Conservation (phyloP, 495 filamentous ascomycete genomes). For the Neurospora sp. region DNA sequence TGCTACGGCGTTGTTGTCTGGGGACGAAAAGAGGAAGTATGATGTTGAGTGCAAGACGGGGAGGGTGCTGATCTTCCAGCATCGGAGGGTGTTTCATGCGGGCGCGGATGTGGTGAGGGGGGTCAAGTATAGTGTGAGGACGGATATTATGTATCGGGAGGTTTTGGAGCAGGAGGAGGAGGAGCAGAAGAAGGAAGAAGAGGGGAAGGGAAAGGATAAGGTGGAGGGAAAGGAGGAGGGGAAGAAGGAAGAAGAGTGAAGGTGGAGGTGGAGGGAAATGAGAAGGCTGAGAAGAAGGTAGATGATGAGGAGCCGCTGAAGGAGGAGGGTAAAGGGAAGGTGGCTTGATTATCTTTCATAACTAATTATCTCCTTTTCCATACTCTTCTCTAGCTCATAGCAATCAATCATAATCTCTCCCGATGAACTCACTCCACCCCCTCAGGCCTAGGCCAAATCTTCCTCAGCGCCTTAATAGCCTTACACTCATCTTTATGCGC, state of each 20-base stretch:
- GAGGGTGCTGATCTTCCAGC: constrained; percentile 69
- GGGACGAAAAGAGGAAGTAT: constrained; percentile 33
- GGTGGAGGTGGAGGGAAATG: not conserved
- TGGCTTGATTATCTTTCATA: not conserved
- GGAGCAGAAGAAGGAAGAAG: not conserved
- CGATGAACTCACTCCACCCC: not conserved
- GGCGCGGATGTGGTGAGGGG: constrained; percentile 67
- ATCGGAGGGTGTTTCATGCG: constrained; percentile 53
- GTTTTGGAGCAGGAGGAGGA: not conserved
- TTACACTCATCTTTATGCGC: constrained; percentile 36
- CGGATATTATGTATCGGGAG: constrained; percentile 63
- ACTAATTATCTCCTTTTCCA: not conserved
- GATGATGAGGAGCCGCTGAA: not conserved
- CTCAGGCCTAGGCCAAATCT: constrained; percentile 21
- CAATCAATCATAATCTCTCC: not conserved
- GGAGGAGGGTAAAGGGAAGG: not conserved
- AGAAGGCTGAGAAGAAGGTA: not conserved
- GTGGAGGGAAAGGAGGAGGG: not conserved
- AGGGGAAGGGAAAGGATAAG: not conserved
- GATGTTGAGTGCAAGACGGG: constrained; percentile 64
- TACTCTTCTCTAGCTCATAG: not conserved
- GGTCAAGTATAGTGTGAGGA: constrained; percentile 65
- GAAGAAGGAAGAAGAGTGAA: not conserved
- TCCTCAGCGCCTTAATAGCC: constrained; percentile 25
- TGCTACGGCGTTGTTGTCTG: constrained; percentile 52